These are phyloP conservation scores for Podaxis sp. DNA, from an alignment of 768 basidiomycete genomes.

Conservation along the genomic window DNA sequence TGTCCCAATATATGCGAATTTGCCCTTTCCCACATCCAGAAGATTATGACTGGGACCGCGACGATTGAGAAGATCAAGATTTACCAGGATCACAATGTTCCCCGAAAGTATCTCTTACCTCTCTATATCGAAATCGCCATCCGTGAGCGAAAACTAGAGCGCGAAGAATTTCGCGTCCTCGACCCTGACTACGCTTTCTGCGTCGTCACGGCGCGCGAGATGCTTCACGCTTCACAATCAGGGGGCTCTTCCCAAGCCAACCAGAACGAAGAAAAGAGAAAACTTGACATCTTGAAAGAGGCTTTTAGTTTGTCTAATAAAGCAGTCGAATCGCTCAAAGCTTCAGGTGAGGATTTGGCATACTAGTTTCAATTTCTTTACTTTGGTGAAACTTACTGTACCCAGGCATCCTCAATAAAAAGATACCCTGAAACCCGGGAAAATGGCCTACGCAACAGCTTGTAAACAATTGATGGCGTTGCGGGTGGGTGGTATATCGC, in stretches of 20 bases:
- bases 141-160: conserved; percentile 6
- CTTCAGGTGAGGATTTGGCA: neutral
- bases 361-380: too few relatives aligned
- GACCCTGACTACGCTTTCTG: neutral
- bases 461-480: too few relatives aligned
- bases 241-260: neutral
- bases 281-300: neutral
- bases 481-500: too few relatives aligned
- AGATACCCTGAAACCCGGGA: too few relatives aligned
- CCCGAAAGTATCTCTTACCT: neutral
- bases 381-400: too few relatives aligned
- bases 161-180: neutral
- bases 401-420: too few relatives aligned
- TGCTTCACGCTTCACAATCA: neutral
- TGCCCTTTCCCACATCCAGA: conserved; percentile 33
- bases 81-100: neutral
- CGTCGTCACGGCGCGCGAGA: conserved; percentile 13
- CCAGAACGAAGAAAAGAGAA: neutral
- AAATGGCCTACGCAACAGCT: too few relatives aligned
- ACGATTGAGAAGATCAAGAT: neutral
- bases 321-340: neutral
- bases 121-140: conserved; percentile 5
- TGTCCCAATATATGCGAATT: conserved; percentile 50
- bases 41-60: too few relatives aligned
- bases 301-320: neutral